Percentiles rank a stretch among this genome's conserved stretches.
These are phyloP conservation scores for Pichia inconspicua DNA, from an alignment of 1,139 yeast genomes.

Conservation along the genomic window DNA sequence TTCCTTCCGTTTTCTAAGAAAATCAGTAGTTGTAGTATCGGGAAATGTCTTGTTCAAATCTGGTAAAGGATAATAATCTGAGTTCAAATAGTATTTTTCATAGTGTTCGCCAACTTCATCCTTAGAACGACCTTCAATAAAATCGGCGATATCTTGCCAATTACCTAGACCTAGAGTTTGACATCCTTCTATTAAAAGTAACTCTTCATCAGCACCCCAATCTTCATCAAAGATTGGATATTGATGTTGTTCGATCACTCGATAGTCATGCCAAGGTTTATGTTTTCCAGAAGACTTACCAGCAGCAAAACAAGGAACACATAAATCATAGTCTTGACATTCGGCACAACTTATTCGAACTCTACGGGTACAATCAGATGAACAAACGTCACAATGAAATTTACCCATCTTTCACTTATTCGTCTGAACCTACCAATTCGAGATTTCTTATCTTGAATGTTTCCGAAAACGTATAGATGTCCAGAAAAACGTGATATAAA, in stretches of 20 bases:
- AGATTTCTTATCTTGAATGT: not conserved
- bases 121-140: slow-evolving; percentile 83
- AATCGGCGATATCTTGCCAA: slow-evolving; percentile 96
- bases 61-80: slow-evolving; percentile 72
- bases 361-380: slow-evolving; percentile 87
- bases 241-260: slow-evolving; percentile 87
- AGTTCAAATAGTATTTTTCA: slow-evolving; percentile 57
- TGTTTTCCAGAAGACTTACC: slow-evolving; percentile 79
- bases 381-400: slow-evolving; percentile 92
- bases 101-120: slow-evolving; percentile 90
- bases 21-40: slow-evolving; percentile 56
- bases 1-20: slow-evolving; percentile 58
- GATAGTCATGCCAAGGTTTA: slow-evolving; percentile 90
- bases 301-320: slow-evolving; percentile 92
- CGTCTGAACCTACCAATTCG: not conserved
- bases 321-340: slow-evolving; percentile 86
- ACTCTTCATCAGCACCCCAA: slow-evolving; percentile 99
- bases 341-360: slow-evolving; percentile 87
- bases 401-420: slow-evolving; percentile 29
- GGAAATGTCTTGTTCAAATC: slow-evolving; percentile 66
- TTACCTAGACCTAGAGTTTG: slow-evolving; percentile 89
- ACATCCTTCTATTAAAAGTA: slow-evolving; percentile 77
- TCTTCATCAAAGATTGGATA: slow-evolving; percentile 84
- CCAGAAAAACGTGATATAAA: not conserved
- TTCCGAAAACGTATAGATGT: not conserved